A percentile compares a stretch with the other conserved stretches of the same genome.
Evolutionary conservation across 2,329 filamentous ascomycete species (phyloP).

Genomic region (Penicillium sp.): DNA sequence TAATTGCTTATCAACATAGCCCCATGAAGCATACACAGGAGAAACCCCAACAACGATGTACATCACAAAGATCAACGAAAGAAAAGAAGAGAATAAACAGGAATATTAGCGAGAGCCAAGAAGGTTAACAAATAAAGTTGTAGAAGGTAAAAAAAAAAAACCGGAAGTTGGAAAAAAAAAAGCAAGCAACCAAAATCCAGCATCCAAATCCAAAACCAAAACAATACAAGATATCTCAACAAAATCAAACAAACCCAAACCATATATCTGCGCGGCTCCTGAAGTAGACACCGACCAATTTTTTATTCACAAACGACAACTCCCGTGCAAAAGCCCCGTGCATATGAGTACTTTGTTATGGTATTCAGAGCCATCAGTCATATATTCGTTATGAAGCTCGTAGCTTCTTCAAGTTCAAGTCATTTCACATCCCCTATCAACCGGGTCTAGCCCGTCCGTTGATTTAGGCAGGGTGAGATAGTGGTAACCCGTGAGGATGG

Average conservation of each 20-base stretch:
- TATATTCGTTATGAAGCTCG: conserved; percentile 25
- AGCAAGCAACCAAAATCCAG: neutral
- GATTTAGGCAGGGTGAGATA: conserved; percentile 20
- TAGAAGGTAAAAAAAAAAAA: conserved; percentile 5
- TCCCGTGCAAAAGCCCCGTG: conserved; percentile 14
- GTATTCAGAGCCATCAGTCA: conserved; percentile 27
- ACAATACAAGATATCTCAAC: neutral
- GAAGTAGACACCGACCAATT: conserved; percentile 12
- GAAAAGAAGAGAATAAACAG: neutral
- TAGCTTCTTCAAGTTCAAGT: conserved; percentile 5
- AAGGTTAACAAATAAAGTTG: conserved; percentile 20
- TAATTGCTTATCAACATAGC: conserved; percentile 14
- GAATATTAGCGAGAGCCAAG: conserved; percentile 17
- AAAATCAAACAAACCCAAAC: conserved; percentile 4
- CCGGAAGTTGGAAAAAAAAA: conserved; percentile 10
- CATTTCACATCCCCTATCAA: conserved; percentile 9
- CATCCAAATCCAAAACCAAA: neutral
- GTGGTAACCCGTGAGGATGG: conserved; percentile 26
- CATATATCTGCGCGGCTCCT: conserved; percentile 12
- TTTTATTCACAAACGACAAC: conserved; percentile 27
- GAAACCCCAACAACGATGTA: conserved; percentile 12
- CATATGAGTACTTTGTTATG: conserved; percentile 18
- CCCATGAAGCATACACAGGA: conserved; percentile 5
- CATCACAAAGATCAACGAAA: conserved; percentile 5
- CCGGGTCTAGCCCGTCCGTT: conserved; percentile 18